A percentile compares a stretch with the other conserved stretches of the same genome.
These are phyloP conservation scores for Jaltomata sinuosa DNA, from an alignment of 257 asterid genomes.

Conservation along the genomic window DNA sequence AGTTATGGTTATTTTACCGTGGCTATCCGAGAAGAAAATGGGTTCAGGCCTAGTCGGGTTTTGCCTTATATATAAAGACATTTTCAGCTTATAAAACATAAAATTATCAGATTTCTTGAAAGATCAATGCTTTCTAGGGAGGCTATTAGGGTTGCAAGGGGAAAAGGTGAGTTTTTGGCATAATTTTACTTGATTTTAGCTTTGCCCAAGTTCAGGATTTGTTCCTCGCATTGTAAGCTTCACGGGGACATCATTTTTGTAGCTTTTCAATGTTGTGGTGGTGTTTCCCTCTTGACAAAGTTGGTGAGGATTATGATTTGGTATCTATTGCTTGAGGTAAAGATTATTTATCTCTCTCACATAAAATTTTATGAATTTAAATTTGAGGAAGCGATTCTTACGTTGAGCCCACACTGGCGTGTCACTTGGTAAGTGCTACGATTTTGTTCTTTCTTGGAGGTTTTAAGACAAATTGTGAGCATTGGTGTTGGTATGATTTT, in stretches of 20 bases:
- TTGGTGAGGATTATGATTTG: background rate
- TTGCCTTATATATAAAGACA: no score
- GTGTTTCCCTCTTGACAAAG: background rate
- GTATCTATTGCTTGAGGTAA: no score
- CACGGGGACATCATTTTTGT: background rate
- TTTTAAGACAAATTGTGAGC: background rate
- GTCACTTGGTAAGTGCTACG: background rate
- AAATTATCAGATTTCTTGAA: no score
- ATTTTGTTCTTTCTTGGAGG: background rate
- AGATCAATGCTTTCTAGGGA: no score
- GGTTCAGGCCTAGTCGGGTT: no score
- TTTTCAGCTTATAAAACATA: no score
- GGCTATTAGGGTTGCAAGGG: no score
- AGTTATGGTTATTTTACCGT: no score
- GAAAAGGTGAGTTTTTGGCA: background rate
- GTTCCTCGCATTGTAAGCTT: background rate
- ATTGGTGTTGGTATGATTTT: background rate
- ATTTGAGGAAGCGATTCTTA: background rate
- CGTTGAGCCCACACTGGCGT: background rate
- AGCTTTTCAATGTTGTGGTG: background rate
- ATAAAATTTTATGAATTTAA: no score
- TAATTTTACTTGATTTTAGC: background rate
- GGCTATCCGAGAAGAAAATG: no score
- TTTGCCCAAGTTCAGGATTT: background rate
- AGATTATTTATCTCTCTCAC: background rate